Conservation (phyloP, 2,329 filamentous ascomycete genomes). For the Metarhizium guizhouense region DNA sequence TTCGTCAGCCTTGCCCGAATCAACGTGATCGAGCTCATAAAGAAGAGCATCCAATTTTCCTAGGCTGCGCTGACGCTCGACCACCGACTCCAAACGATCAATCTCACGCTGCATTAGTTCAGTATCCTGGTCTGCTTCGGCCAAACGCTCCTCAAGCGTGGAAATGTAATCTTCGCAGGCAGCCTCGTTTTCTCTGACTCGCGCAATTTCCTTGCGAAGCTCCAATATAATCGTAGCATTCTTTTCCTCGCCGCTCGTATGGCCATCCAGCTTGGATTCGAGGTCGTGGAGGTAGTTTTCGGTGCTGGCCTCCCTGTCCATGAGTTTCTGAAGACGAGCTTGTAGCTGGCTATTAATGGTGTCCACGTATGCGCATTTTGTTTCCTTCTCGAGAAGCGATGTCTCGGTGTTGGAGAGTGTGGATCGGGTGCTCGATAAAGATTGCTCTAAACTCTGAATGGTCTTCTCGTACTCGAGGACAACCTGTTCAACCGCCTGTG, state of each 20-base stretch:
- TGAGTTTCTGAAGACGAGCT: constrained; percentile 79
- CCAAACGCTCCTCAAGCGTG: constrained; percentile 87
- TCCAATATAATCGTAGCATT: constrained; percentile 78
- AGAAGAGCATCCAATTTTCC: constrained; percentile 90
- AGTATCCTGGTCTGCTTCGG: constrained; percentile 90
- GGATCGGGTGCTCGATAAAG: constrained; percentile 77
- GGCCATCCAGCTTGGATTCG: constrained; percentile 81
- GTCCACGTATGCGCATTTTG: constrained; percentile 85
- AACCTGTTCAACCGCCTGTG: constrained; percentile 90
- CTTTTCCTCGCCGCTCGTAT: constrained; percentile 86
- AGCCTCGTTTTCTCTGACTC: constrained; percentile 81
- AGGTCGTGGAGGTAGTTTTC: constrained; percentile 90
- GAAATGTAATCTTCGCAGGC: constrained; percentile 95
- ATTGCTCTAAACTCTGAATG: constrained; percentile 86
- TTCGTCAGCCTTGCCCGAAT: constrained; percentile 41
- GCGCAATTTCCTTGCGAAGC: constrained; percentile 81
- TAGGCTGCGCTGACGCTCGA: constrained; percentile 89
- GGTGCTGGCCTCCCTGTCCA: constrained; percentile 84
- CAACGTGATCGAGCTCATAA: constrained; percentile 76
- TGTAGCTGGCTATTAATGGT: constrained; percentile 88
- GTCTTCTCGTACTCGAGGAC: constrained; percentile 98
- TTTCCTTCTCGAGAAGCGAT: constrained; percentile 82
- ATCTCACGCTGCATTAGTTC: constrained; percentile 97
- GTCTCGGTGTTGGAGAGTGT: constrained; percentile 81
- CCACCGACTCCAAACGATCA: constrained; percentile 84